Percentiles rank a stretch among this genome's conserved stretches.
These are phyloP conservation scores for Coniochaeta sp. DNA, from an alignment of 2,329 filamentous ascomycete species.

Conservation along the genomic window DNA sequence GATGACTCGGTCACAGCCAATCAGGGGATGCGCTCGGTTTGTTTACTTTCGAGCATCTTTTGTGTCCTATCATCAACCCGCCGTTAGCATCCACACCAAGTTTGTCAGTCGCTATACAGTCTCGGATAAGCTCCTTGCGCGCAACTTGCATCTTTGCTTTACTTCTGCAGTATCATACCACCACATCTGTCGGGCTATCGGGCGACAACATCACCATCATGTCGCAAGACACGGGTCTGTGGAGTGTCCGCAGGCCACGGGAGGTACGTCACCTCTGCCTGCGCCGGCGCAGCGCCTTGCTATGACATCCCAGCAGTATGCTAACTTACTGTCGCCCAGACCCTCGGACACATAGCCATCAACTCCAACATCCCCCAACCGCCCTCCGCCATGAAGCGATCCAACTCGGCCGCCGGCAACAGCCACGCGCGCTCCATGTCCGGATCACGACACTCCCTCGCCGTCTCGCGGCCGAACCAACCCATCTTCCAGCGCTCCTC, in stretches of 20 bases:
- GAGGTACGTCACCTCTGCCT: slow-evolving; percentile 56
- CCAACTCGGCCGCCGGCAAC: slow-evolving; percentile 66
- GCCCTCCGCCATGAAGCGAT: slow-evolving; percentile 88
- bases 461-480: slow-evolving; percentile 74
- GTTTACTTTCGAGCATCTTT: slow-evolving; percentile 36
- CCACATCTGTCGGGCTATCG: too few species aligned
- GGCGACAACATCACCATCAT: slow-evolving; percentile 41
- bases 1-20: slow-evolving; percentile 8
- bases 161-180: too few species aligned
- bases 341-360: slow-evolving; percentile 75
- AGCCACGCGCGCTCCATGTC: slow-evolving; percentile 79
- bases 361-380: slow-evolving; percentile 86
- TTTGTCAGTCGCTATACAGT: not conserved
- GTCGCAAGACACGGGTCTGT: slow-evolving; percentile 83
- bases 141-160: too few species aligned
- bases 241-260: slow-evolving; percentile 85
- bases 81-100: not conserved
- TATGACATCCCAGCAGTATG: not conserved
- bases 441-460: slow-evolving; percentile 77
- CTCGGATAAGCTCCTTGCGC: too few species aligned
- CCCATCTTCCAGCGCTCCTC: slow-evolving; percentile 81
- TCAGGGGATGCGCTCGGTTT: slow-evolving; percentile 19
- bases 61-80: not conserved
- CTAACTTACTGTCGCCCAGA: slow-evolving; percentile 44
- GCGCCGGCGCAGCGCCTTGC: slow-evolving; percentile 5